Evolutionary conservation across 2,329 filamentous ascomycete species (phyloP), one percentile per base, ranked within the genome.

Genomic region (Grosmannia serpens): DNA sequence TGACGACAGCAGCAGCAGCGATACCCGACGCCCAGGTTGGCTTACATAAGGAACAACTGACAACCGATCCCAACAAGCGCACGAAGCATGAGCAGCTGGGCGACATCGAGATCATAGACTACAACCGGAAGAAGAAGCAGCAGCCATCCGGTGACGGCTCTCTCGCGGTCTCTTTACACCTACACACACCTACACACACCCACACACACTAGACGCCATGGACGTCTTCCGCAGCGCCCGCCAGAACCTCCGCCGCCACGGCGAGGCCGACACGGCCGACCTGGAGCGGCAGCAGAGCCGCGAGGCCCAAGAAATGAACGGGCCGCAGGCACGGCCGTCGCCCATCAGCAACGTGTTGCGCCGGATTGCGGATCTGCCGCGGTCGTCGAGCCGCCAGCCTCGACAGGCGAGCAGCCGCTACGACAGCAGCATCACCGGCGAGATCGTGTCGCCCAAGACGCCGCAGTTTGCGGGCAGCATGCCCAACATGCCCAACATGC

Each of bases 401-500:
- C 64, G 64, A 5, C 67, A 68, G n/a, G 65, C 65, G 49, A 68
- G 67, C 64, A 64, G 62, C 53, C 53, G 54, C 11, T 59, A 58
- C 47, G 38, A 53, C 29, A 58, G 57, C 54, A 62, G 62, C 24
- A 10, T 4, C 53, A 64, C 62, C 41, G 54, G 58, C 58, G 59
- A 59, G 22, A 20, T 62, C 20, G 59, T 64, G 51, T 76, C 73
- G 24, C 77, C 77, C 38, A 82, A 82, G 64, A 74, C 75, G 1
- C 75, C 77, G 2, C 69, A 70, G 3, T 72, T 75, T 54, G 65
- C 68, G 22, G 64, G 75, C 4, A 68, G 69, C 4, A 64, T 72
- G 57, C 68, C 70, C n/a, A 66, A 67, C 33, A 63, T 77, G 27
- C 71, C n/a, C n/a, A n/a, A n/a, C n/a, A n/a, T n/a, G n/a, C n/a